Percentiles rank a stretch among this genome's conserved stretches.
phyloP scores from a whole-genome alignment of 2,329 filamentous ascomycete species.

The Fusarium ramigenum region DNA sequence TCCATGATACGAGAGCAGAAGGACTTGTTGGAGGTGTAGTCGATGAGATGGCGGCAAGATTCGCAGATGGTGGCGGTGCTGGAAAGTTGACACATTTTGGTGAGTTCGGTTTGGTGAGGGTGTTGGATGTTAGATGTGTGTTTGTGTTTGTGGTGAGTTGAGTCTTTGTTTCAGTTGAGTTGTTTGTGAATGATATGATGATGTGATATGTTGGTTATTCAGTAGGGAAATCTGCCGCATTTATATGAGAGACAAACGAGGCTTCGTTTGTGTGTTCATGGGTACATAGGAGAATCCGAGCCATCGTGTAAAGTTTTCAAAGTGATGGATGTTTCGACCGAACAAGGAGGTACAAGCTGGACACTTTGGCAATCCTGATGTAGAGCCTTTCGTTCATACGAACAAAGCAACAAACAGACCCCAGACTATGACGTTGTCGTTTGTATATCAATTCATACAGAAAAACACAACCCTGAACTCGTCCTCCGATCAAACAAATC shows the following conservation, averaged over 20 bases:
- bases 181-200: not conserved
- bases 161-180: not conserved
- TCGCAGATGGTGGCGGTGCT: slow-evolving; percentile 7
- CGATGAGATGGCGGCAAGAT: not conserved
- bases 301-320: accelerated
- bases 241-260: not conserved
- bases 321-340: not conserved
- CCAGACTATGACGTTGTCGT: accelerated
- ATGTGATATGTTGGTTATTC: not conserved
- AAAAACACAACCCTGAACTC: no score
- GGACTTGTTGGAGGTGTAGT: not conserved
- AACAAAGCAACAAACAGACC: not conserved
- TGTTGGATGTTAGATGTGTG: not conserved
- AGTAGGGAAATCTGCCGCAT: accelerated
- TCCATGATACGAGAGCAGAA: not conserved
- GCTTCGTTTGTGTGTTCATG: not conserved
- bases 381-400: not conserved
- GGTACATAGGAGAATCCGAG: not conserved
- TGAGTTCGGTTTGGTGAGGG: not conserved
- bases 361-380: not conserved
- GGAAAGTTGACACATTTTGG: slow-evolving; percentile 14
- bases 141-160: not conserved
- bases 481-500: no score
- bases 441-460: no score
- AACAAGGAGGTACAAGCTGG: not conserved